Evolutionary conservation across 2,329 filamentous ascomycete genomes (phyloP).

Genomic region (Fonsecaea monophora): DNA sequence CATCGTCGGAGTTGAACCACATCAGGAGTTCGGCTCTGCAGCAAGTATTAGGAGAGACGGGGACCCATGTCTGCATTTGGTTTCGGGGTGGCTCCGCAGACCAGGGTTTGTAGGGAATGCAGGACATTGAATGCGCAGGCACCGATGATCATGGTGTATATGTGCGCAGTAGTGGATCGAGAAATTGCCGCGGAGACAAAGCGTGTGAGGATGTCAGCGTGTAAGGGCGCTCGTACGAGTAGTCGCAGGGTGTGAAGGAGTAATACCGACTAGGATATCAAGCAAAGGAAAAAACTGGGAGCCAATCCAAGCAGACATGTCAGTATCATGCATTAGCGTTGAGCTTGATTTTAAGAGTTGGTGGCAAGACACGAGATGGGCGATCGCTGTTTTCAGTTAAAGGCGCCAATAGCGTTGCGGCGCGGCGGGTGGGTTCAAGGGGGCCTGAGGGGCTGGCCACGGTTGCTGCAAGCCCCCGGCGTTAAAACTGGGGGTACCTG

Average conservation of each 20-base stretch:
- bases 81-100: neutral
- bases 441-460: neutral
- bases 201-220: neutral
- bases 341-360: conserved; percentile 11
- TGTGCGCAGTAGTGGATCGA: neutral
- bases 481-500: conserved; percentile 5
- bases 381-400: neutral
- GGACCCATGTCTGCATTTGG: neutral
- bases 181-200: neutral
- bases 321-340: conserved; percentile 25
- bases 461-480: conserved; percentile 12
- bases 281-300: neutral
- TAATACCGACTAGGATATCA: neutral
- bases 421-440: neutral
- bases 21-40: conserved; percentile 2
- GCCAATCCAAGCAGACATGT: conserved; percentile 13
- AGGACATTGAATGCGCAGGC: neutral
- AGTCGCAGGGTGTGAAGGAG: no score
- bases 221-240: no score
- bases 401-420: neutral
- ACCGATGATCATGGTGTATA: neutral
- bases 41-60: neutral
- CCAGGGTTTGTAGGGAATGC: neutral
- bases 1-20: neutral
- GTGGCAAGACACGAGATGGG: neutral